Evolutionary conservation across 257 asterid species (phyloP).

Genomic region (Solanum sitiens): DNA sequence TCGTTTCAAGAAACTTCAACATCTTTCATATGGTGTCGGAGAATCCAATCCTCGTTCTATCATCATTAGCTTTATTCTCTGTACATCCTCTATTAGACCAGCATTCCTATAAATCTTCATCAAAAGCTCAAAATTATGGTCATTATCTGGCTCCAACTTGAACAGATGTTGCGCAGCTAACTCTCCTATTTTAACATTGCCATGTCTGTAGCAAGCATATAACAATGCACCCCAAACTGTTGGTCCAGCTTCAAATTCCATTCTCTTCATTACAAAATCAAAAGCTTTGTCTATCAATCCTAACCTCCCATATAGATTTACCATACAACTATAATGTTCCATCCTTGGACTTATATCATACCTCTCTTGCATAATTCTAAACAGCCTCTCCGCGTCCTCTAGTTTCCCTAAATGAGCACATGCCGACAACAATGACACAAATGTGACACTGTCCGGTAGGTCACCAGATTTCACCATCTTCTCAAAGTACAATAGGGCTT

Average conservation of each 20-base stretch:
- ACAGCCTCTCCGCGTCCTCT: constrained; percentile 53
- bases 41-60: constrained; percentile 48
- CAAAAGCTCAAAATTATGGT: constrained; percentile 64
- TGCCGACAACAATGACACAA: constrained; percentile 48
- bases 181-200: constrained; percentile 48
- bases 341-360: constrained; percentile 36
- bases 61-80: constrained; percentile 43
- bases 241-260: constrained; percentile 60
- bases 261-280: constrained; percentile 27
- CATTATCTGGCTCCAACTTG: constrained; percentile 74
- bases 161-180: constrained; percentile 47
- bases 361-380: constrained; percentile 33
- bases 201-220: constrained; percentile 59
- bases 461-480: constrained; percentile 23
- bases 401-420: constrained; percentile 62
- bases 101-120: constrained; percentile 42
- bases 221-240: constrained; percentile 90
- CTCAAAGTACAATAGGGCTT: constrained; percentile 49
- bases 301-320: constrained; percentile 63
- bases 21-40: not conserved
- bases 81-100: constrained; percentile 32
- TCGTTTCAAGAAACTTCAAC: not conserved
- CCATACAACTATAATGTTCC: constrained; percentile 86
- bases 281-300: constrained; percentile 51
- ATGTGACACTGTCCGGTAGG: constrained; percentile 51